Evolutionary conservation across 495 filamentous ascomycete genomes (phyloP).

Genomic region (Penicillium canariense): DNA sequence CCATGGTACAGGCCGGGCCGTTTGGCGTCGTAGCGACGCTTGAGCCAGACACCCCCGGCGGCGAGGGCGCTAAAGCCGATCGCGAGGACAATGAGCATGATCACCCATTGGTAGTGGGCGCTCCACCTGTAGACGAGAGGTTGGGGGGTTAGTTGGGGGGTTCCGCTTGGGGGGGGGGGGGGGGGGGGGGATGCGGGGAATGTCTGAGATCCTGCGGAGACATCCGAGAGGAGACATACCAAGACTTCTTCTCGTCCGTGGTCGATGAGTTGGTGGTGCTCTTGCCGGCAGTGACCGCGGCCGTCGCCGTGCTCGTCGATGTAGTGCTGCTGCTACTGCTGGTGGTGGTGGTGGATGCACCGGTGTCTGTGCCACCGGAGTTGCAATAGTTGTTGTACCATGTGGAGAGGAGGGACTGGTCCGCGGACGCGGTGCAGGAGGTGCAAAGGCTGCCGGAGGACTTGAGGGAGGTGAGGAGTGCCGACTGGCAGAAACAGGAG

Average conservation of each 20-base stretch:
- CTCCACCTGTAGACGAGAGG: slow-evolving; percentile 38
- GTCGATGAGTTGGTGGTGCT: slow-evolving; percentile 3
- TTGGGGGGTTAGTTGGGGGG: not conserved
- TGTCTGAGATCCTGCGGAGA: not conserved
- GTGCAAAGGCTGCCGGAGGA: slow-evolving; percentile 37
- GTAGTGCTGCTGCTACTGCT: slow-evolving; percentile 14
- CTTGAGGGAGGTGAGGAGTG: slow-evolving; percentile 40
- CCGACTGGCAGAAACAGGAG: slow-evolving; percentile 56
- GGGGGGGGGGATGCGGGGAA: not conserved
- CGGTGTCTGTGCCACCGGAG: slow-evolving; percentile 19
- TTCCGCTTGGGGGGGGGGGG: not conserved
- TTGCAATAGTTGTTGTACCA: slow-evolving; percentile 52
- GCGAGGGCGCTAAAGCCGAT: slow-evolving; percentile 44
- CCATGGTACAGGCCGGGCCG: slow-evolving; percentile 39
- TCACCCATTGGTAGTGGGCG: slow-evolving; percentile 51
- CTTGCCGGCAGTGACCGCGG: slow-evolving; percentile 9
- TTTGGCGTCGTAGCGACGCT: slow-evolving; percentile 48
- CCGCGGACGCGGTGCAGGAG: slow-evolving; percentile 25
- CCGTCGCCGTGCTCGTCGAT: slow-evolving; percentile 9
- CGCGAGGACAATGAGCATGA: slow-evolving; percentile 53
- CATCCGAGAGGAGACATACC: slow-evolving; percentile 19
- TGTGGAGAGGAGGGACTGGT: slow-evolving; percentile 38
- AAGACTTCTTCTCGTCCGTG: slow-evolving; percentile 20
- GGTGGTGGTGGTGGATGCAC: slow-evolving; percentile 11
- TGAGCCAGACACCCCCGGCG: slow-evolving; percentile 40